Base-by-base conservation (phyloP, 1,139 yeast genomes). In the Entelexis sorbosivorans region DNA sequence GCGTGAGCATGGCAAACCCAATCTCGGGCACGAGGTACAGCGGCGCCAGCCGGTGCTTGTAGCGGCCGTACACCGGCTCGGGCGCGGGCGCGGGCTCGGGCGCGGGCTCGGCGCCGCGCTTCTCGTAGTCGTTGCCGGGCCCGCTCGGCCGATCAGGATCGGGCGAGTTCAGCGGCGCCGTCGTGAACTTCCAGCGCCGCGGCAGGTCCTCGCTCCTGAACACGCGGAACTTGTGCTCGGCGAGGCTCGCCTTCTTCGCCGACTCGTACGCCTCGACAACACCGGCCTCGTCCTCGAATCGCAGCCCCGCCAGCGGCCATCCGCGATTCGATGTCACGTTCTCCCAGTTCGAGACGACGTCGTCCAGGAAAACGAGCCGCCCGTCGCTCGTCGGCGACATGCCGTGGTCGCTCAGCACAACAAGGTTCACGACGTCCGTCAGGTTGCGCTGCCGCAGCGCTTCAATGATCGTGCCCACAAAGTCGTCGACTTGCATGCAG, bases 331-430 rank as follows among this genome's bases (percentile, higher is more conserved):
- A 81, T 52, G 79, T 81, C 47, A 84, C 73, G 44, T 61, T 63
- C 2, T 65, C 60, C 56, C 74, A 57, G 59, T 81, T 80, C 22
- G 31, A 19, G 9, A 85, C 66, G 17, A 83, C 57, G 58, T 85
- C 91, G 63, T 85, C 95, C 52, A 86, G 66, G 59, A 77, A 79
- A 1, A 85, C 68, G 9, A 83, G 63, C 51, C 95, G 69, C 36
- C 68, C 66, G 56, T 79, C 76, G 0, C 87, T 76, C 0, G 94
- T 83, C 2, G 95, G 93, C 0, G 95, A 83, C 95, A 88, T 87
- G 7, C 96, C 96, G 64, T 88, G 96, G 63, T 88, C 96, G 49
- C 95, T 85, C 1, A 88, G 83, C 47, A 89, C 69, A 0, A 89
- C 69, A 24, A 89, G 68, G 64, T 89, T 89, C 13, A 82, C 85